Evolutionary conservation across 306 rosid species (phyloP), one percentile per base, ranked within the genome.

Genomic region (Boehmeria nivea): DNA sequence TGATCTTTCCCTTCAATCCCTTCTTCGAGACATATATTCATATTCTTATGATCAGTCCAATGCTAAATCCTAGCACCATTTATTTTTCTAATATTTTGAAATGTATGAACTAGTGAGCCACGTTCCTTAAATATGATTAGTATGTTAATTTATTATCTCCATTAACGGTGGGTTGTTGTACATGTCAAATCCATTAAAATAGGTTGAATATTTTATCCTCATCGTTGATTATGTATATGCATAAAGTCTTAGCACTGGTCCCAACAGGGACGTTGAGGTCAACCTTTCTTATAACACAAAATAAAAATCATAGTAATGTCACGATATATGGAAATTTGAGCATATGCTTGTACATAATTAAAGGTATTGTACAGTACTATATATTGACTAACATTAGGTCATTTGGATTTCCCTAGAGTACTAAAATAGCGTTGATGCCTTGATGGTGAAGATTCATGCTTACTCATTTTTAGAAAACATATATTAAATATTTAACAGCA

Each of bases 261-360:
- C 45, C 45, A 40, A 40, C 17, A 40, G 17, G 45, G 45, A 40
- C 45, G 45, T 40, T n/a, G 45, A 40, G 45, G 45, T 40, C 45
- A 40, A 40, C 45, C 17, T 3, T 40, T 3, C n/a, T 40, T 10
- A 4, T 31, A 40, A 40, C 45, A 40, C 45, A 3, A 1, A 31
- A 31, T 4, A 31, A n/a, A n/a, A n/a, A n/a, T n/a, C n/a, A n/a
- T n/a, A n/a, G n/a, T n/a, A n/a, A n/a, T n/a, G n/a, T n/a, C n/a
- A n/a, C n/a, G n/a, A n/a, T n/a, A n/a, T n/a, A n/a, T n/a, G n/a
- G n/a, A n/a, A n/a, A n/a, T n/a, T n/a, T n/a, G n/a, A n/a, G n/a
- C n/a, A n/a, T n/a, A n/a, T n/a, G n/a, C n/a, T n/a, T n/a, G n/a
- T n/a, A n/a, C n/a, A n/a, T n/a, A n/a, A n/a, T n/a, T n/a, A n/a